A percentile compares a stretch with the other conserved stretches of the same genome.
Evolutionary conservation across 257 asterid species (phyloP).

Genomic region (Jaltomata sinuosa): DNA sequence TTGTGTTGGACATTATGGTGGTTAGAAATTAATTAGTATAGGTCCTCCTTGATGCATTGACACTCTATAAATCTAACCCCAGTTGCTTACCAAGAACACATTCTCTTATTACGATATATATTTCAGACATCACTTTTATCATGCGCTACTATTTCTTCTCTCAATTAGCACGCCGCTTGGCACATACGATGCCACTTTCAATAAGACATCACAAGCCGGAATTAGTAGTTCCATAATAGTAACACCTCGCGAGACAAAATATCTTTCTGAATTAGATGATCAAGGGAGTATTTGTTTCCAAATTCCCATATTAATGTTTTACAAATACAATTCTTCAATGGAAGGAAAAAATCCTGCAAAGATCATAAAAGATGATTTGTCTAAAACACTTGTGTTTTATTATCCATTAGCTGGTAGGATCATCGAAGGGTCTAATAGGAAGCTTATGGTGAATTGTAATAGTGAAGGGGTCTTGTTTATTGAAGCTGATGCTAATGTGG

Average conservation of each 20-base stretch:
- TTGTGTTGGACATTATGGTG: too few species aligned
- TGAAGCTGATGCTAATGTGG: not conserved
- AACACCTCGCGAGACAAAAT: not conserved
- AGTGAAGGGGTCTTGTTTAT: constrained; percentile 10
- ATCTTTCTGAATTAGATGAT: not conserved
- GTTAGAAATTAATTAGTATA: too few species aligned
- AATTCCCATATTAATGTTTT: not conserved
- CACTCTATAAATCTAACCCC: too few species aligned
- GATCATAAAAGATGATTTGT: constrained; percentile 1
- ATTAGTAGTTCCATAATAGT: not conserved
- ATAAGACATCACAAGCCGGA: not conserved
- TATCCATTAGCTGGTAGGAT: constrained; percentile 17
- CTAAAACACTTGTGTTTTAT: constrained; percentile 7
- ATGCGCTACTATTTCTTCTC: not conserved
- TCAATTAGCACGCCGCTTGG: not conserved
- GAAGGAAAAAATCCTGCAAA: not conserved
- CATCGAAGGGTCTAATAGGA: not conserved
- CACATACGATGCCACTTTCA: not conserved
- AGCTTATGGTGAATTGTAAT: constrained; percentile 9
- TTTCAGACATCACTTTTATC: too few species aligned
- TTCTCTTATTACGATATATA: too few species aligned
- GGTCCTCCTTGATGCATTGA: too few species aligned
- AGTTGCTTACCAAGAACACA: too few species aligned
- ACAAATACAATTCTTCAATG: not conserved
- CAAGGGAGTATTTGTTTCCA: not conserved